phyloP scores from a whole-genome alignment of 2,329 filamentous ascomycete genomes.

The Ophiostoma piceae region DNA sequence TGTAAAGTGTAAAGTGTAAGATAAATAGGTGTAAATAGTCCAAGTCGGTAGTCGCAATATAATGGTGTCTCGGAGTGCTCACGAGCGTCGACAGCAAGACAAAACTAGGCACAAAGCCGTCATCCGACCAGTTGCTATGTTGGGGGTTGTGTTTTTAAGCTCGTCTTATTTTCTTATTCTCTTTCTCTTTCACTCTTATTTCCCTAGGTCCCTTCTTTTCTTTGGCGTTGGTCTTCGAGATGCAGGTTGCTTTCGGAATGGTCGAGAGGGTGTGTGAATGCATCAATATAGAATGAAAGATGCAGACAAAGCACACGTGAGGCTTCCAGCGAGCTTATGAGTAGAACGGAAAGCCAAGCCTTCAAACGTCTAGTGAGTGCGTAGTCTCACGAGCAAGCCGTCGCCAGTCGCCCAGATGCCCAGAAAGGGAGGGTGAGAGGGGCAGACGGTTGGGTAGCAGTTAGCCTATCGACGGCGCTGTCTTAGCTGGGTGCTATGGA shows the following conservation, averaged over 20 bases:
- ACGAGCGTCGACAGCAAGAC: not conserved
- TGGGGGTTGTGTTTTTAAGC: not conserved
- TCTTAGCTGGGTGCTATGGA: constrained; percentile 21
- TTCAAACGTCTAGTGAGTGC: not conserved
- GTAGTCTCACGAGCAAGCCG: not conserved
- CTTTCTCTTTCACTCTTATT: not conserved
- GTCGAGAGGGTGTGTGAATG: constrained; percentile 8
- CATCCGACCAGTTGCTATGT: constrained; percentile 21
- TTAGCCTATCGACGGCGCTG: constrained; percentile 18
- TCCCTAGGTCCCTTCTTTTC: not conserved
- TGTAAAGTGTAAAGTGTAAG: no score
- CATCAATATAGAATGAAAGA: not conserved
- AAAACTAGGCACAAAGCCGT: constrained; percentile 2
- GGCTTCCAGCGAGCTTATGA: not conserved
- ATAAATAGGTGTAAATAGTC: not conserved
- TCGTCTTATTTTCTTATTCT: not conserved
- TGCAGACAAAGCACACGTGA: constrained; percentile 2
- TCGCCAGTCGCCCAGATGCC: not conserved
- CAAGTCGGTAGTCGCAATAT: not conserved
- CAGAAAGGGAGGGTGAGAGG: not conserved
- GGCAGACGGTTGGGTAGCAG: constrained; percentile 18
- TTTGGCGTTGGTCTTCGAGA: not conserved
- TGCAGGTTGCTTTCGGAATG: not conserved
- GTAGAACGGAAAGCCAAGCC: not conserved
- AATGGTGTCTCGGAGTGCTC: constrained; percentile 15